These are phyloP conservation scores for Alternaria brassicae DNA, from an alignment of 2,329 filamentous ascomycete genomes.

Conservation along the genomic window DNA sequence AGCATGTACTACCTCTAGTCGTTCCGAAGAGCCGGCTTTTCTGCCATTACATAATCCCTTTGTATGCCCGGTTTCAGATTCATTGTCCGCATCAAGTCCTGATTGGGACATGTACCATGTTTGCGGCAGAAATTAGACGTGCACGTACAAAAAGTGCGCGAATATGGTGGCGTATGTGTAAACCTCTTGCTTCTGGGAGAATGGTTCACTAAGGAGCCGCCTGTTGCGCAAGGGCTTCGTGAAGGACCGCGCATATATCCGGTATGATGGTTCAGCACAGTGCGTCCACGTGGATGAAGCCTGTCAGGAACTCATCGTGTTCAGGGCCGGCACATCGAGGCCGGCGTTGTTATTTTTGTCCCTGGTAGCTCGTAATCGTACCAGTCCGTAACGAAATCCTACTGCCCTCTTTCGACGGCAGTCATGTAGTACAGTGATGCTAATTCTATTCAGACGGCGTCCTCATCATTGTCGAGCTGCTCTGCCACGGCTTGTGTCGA, in stretches of 20 bases:
- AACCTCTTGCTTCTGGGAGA: constrained; percentile 13
- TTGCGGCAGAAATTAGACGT: background rate
- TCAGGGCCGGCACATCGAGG: constrained; percentile 7
- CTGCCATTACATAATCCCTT: background rate
- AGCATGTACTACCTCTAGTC: background rate
- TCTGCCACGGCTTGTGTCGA: constrained; percentile 51
- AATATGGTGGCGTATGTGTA: constrained; percentile 8
- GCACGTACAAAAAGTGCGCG: background rate
- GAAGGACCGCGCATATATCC: constrained; percentile 26
- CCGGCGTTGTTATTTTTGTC: constrained; percentile 25
- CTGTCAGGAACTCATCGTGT: constrained; percentile 14
- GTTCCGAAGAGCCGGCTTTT: background rate
- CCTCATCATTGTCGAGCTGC: constrained; percentile 45
- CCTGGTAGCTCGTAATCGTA: constrained; percentile 23
- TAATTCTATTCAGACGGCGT: constrained; percentile 34
- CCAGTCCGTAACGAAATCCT: constrained; percentile 15
- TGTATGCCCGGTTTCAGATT: background rate
- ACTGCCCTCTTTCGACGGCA: constrained; percentile 12
- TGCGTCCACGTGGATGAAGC: constrained; percentile 37
- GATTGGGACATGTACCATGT: background rate
- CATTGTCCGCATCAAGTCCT: background rate
- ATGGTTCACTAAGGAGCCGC: constrained; percentile 17
- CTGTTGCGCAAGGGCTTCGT: constrained; percentile 18
- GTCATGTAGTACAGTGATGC: background rate
- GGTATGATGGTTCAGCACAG: constrained; percentile 25